Percentiles rank a stretch among this genome's conserved stretches.
These are phyloP conservation scores for Neurospora cerealis DNA, from an alignment of 495 filamentous ascomycete species.

Conservation along the genomic window DNA sequence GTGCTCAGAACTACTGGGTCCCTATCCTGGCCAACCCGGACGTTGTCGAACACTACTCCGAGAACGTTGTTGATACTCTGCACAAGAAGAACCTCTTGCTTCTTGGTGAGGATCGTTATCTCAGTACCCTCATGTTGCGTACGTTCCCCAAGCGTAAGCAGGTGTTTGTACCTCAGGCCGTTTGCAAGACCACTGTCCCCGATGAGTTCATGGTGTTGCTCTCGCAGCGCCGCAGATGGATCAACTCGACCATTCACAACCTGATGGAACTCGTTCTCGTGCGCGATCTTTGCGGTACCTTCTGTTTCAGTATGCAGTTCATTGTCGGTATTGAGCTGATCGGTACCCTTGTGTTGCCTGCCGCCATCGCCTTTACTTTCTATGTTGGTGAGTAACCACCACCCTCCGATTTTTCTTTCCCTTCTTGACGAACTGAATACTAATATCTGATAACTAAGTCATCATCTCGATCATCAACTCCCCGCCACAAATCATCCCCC, in stretches of 20 bases:
- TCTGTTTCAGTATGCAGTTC: conserved; percentile 99
- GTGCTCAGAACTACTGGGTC: conserved; percentile 98
- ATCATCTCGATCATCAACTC: conserved; percentile 74
- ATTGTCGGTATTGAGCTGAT: conserved; percentile 93
- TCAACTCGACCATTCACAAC: conserved; percentile 99
- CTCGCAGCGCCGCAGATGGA: conserved; percentile 93
- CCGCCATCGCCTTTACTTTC: conserved; percentile 92
- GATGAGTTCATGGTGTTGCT: conserved; percentile 87
- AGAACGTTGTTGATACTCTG: conserved; percentile 97
- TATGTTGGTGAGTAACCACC: conserved; percentile 65
- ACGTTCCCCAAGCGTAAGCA: conserved; percentile 99
- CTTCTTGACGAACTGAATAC: not conserved
- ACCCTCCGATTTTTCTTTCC: not conserved
- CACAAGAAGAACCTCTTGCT: conserved; percentile 97
- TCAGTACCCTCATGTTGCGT: conserved; percentile 94
- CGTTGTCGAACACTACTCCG: conserved; percentile 97
- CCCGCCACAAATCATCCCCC: conserved; percentile 84
- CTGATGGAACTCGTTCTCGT: conserved; percentile 95
- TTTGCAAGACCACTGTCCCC: conserved; percentile 96
- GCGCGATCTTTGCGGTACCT: conserved; percentile 92
- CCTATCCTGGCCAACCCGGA: conserved; percentile 98
- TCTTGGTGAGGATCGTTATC: conserved; percentile 93
- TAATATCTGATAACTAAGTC: conserved; percentile 44
- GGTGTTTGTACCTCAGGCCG: conserved; percentile 94
- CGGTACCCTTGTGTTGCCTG: conserved; percentile 88